Base-by-base conservation (phyloP, 1,284 basidiomycete genomes). In the Trametes pubescens region DNA sequence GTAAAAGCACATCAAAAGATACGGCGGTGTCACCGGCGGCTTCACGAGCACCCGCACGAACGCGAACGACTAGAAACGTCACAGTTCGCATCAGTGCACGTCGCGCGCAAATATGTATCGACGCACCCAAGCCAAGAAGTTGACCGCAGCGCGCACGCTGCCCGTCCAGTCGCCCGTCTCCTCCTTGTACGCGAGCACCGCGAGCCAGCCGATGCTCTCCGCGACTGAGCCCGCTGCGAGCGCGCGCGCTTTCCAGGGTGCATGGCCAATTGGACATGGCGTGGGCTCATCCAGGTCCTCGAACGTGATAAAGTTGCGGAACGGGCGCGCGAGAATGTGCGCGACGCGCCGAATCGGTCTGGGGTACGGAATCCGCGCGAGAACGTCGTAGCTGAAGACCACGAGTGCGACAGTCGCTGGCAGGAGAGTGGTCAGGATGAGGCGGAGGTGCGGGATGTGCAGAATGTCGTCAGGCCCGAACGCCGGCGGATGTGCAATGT, bases 21-120 rank as follows among this genome's bases (percentile, higher is more conserved):
- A 87, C 26, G 86, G 86, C 2, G 86, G 81, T 0, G 85, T 87
- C 59, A 70, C 70, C 3, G 81, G 81, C 7, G 82, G 80, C 67
- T 74, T 81, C 44, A 79, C 65, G 38, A 78, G 63, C 57, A 81
- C 65, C 59, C 77, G 77, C 57, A 82, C 69, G 34, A 78, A 72
- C 44, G 81, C 79, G 69, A 84, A 85, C 24, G 73, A 72, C 86
- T 87, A 22, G 6, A 22, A 8, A 18, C 49, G 11, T 38, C 34
- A 22, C 54, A 48, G 35, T 48, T 2, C 47, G 43, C 32, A 44
- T 59, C 38, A 40, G 53, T 14, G 38, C 29, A 18, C 37, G 32
- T 54, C 29, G 43, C 38, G 38, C 53, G 34, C 40, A 24, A 24
- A 26, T 26, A 24, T 24, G 24, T 22, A 38, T 32, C 16, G 13